Conservation (phyloP, 2,329 filamentous ascomycete genomes). For the Tolypocladium tropicale region DNA sequence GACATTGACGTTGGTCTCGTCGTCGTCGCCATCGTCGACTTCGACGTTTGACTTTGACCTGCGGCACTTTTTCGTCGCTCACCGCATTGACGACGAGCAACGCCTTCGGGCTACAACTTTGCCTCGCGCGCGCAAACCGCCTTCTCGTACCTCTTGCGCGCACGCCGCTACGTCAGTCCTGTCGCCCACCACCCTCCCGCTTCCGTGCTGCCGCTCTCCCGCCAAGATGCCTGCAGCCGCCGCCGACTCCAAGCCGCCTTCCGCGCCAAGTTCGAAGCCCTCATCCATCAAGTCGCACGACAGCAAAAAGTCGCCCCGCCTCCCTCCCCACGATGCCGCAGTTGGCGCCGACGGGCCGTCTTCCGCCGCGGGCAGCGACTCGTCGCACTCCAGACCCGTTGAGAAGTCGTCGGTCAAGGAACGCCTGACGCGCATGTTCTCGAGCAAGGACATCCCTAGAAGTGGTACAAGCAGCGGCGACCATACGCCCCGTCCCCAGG, state of each 20-base stretch:
- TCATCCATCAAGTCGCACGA: slow-evolving; percentile 40
- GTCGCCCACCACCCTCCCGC: neutral
- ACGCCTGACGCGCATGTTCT: slow-evolving; percentile 56
- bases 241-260: slow-evolving; percentile 25
- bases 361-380: slow-evolving; percentile 10
- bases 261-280: slow-evolving; percentile 35
- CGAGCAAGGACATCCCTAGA: slow-evolving; percentile 39
- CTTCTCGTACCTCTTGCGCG: neutral
- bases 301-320: slow-evolving; percentile 27
- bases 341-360: slow-evolving; percentile 16
- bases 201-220: neutral
- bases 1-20: neutral
- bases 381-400: slow-evolving; percentile 18
- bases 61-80: neutral
- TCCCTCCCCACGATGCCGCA: slow-evolving; percentile 28
- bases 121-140: neutral
- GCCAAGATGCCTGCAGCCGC: slow-evolving; percentile 22
- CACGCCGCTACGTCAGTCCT: slow-evolving; percentile 1
- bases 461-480: slow-evolving; percentile 23
- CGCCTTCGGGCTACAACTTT: neutral
- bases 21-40: neutral
- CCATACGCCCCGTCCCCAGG: slow-evolving; percentile 20
- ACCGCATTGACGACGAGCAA: neutral
- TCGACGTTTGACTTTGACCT: neutral
- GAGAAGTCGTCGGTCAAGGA: slow-evolving; percentile 55